These are phyloP conservation scores for Leccinum subgranulosum DNA, from an alignment of 768 basidiomycete genomes.

Conservation along the genomic window DNA sequence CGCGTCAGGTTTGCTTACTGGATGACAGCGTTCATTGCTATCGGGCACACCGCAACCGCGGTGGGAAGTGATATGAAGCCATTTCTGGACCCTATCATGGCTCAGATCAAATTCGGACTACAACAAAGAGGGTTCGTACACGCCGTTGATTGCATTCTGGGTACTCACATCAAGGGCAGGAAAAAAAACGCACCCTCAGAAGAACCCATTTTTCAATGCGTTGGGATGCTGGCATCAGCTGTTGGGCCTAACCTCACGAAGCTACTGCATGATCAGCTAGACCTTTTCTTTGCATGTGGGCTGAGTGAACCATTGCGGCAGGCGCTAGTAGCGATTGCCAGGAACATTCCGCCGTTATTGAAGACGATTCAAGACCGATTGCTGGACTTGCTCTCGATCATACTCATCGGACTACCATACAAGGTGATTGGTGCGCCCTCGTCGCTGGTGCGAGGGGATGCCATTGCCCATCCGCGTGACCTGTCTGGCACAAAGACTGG, in stretches of 20 bases:
- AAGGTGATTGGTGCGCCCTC: constrained; percentile 84
- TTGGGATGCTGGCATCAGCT: constrained; percentile 92
- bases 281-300: constrained; percentile 94
- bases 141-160: neutral
- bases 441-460: constrained; percentile 53
- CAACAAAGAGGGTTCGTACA: constrained; percentile 73
- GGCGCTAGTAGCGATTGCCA: constrained; percentile 80
- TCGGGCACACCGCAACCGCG: constrained; percentile 90
- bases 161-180: constrained; percentile 30
- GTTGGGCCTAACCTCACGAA: constrained; percentile 97
- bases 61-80: constrained; percentile 95
- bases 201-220: constrained; percentile 95
- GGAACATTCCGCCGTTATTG: constrained; percentile 84
- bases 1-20: neutral
- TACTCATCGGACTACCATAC: constrained; percentile 82
- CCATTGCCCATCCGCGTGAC: constrained; percentile 47
- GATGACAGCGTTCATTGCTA: constrained; percentile 82
- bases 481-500: constrained; percentile 49
- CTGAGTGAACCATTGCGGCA: constrained; percentile 85
- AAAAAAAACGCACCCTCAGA: constrained; percentile 92
- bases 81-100: constrained; percentile 90
- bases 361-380: constrained; percentile 95
- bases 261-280: constrained; percentile 92
- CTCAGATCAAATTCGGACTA: constrained; percentile 84
- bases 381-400: constrained; percentile 77